Evolutionary conservation across 805 yeast genomes (phyloP), one percentile per base, ranked within the genome.

Genomic region (Yarrowia alimentaria): DNA sequence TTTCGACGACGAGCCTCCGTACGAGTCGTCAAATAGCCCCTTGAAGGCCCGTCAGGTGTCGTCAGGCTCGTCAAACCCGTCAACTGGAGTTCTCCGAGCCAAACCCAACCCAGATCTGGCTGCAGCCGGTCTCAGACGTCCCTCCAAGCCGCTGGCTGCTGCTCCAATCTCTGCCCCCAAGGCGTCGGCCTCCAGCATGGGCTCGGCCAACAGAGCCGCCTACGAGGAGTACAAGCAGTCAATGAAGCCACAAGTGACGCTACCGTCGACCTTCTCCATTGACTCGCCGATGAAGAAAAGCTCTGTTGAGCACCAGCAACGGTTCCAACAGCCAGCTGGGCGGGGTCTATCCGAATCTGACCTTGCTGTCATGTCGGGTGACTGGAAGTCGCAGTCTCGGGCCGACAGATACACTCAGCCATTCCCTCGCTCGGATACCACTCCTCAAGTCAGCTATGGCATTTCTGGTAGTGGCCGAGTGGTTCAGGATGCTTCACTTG

Each of bases 221-320:
- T 40, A 40, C 14, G 47, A 40, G 19, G 47, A 40, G 33, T 40
- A 40, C 26, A 40, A 40, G 33, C 47, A 40, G 25, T 19, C 47
- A 12, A 40, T 40, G 47, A 40, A 40, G 13, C 47, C 47, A 2
- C 24, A 25, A 3, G 19, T 14, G 10, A 17, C 33, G 11, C 19
- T 33, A 4, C 13, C 13, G 7, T 28, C 47, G 2, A 3, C 47
- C 13, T 19, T 40, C 14, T 40, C 47, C 11, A 40, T 40, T 13
- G n/a, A 32, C 19, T 28, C 33, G 7, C 47, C 47, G 5, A 40
- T 28, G 13, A 26, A 40, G 19, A 32, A 40, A 19, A 40, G 28
- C 14, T n/a, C n/a, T n/a, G 13, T 40, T 9, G 47, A n/a, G 19
- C 47, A 40, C 10, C 47, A 40, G 25, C 47, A 28, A 25, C 32